Base-by-base conservation (phyloP, 2,329 filamentous ascomycete genomes). In the Phialophora chinensis region DNA sequence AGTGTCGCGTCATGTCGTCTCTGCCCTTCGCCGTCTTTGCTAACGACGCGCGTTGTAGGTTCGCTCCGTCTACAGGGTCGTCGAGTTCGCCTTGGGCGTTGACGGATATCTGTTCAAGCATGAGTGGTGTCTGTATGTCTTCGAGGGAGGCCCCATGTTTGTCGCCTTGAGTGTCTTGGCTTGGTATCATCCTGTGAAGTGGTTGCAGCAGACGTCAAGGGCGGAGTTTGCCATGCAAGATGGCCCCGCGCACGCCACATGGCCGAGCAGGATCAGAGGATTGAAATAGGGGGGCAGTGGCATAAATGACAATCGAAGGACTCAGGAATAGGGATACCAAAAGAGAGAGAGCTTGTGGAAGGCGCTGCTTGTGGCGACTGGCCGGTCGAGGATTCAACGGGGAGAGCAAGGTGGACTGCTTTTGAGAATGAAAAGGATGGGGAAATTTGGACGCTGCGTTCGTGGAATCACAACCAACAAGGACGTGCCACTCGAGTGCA, bases 81-180 rank as follows among this genome's bases (percentile, higher is more conserved):
- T 84, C 23, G 84, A 86, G 74, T 85, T 83, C 72, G 75, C 74
- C 2, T 74, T 79, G 72, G 82, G 81, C 11, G 71, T 77, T 5
- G 71, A 76, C 27, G 81, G 81, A 0, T 83, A 82, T 66, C 71
- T 78, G 2, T 72, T 83, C 57, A 67, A 50, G 4, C 73, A 81
- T 64, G 82, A 84, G 70, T 79, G 77, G 76, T 76, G 77, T 27
- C 62, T 81, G 20, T 84, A 81, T 66, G 71, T 81, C 2, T 81
- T 84, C 67, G 82, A 84, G 66, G 75, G 74, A 0, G 67, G 74
- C 2, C 73, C 79, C 27, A 83, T 83, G 79, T 73, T 76, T 66
- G 72, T 79, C 0, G 83, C 84, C 5, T 78, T 86, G 38, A 73
- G 78, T 0, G 77, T 83, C 0, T 83, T 86, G 66, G 82, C 81